Conservation (phyloP, 148 eudicot species). For the Pharnaceum exiguum region DNA sequence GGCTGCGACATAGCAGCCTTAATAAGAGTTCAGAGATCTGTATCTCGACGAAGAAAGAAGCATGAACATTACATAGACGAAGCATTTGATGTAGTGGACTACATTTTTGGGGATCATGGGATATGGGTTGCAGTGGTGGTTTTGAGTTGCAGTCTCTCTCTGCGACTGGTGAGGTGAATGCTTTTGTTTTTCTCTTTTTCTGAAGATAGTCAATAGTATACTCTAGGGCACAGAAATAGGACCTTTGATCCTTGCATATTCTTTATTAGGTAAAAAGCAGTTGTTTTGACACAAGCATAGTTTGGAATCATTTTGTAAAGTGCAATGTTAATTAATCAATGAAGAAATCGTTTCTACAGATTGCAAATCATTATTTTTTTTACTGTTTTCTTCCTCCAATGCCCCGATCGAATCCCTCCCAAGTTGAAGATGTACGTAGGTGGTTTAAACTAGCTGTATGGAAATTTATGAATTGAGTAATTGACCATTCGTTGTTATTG, state of each 20-base stretch:
- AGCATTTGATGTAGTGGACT: neutral
- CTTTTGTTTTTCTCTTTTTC: slow-evolving; percentile 8
- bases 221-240: slow-evolving; percentile 7
- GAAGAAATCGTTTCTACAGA: neutral
- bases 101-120: neutral
- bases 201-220: slow-evolving; percentile 13
- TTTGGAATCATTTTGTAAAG: slow-evolving; percentile 20
- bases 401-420: too few species aligned
- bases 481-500: too few species aligned
- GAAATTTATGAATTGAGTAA: too few species aligned
- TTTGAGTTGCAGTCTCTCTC: neutral
- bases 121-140: neutral
- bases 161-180: slow-evolving; percentile 2
- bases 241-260: slow-evolving; percentile 11
- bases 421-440: too few species aligned
- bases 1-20: slow-evolving; percentile 42
- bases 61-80: slow-evolving; percentile 5
- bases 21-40: slow-evolving; percentile 5
- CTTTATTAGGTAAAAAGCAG: slow-evolving; percentile 2
- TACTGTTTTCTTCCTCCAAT: neutral
- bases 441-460: too few species aligned
- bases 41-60: slow-evolving; percentile 5
- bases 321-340: neutral
- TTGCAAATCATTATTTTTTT: neutral
- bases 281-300: neutral